These are phyloP conservation scores for Coemansia sp. DNA, from an alignment of 192 early-diverging fungal genomes.

Conservation along the genomic window DNA sequence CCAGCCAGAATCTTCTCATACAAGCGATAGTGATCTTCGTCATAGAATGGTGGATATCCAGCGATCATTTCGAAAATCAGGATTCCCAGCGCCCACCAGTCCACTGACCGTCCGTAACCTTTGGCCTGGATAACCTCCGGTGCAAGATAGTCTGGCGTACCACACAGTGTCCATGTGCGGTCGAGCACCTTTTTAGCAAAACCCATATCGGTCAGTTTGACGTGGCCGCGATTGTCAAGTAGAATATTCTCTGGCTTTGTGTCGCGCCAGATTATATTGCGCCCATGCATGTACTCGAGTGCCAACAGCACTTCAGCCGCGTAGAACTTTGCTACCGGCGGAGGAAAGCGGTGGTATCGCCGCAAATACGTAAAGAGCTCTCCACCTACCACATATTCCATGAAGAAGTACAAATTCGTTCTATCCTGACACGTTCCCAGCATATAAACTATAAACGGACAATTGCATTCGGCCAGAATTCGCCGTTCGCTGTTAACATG, in stretches of 20 bases:
- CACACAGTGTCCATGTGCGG: constrained; percentile 82
- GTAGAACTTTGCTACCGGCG: constrained; percentile 86
- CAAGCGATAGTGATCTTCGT: constrained; percentile 89
- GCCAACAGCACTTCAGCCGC: constrained; percentile 85
- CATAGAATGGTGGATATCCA: constrained; percentile 92
- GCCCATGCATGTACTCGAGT: constrained; percentile 84
- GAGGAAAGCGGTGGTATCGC: constrained; percentile 81
- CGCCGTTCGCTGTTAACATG: constrained; percentile 96
- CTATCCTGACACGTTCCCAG: constrained; percentile 94
- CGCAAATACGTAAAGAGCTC: constrained; percentile 80
- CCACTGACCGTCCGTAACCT: constrained; percentile 89
- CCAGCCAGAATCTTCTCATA: constrained; percentile 93
- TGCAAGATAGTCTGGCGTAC: constrained; percentile 83
- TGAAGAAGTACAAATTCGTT: constrained; percentile 88
- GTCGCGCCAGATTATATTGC: constrained; percentile 88
- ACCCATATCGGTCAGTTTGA: constrained; percentile 88
- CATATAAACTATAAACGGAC: constrained; percentile 91
- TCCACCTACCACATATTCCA: constrained; percentile 95
- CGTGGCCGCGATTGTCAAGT: constrained; percentile 70
- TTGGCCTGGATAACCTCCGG: constrained; percentile 91
- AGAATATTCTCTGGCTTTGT: constrained; percentile 88
- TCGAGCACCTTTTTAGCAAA: constrained; percentile 82
- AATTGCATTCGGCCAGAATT: constrained; percentile 83
- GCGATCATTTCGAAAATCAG: constrained; percentile 95
- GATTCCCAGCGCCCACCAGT: constrained; percentile 95